A percentile compares a stretch with the other conserved stretches of the same genome.
phyloP scores from a whole-genome alignment of 768 basidiomycete genomes.

The Lactifluus rugatus region DNA sequence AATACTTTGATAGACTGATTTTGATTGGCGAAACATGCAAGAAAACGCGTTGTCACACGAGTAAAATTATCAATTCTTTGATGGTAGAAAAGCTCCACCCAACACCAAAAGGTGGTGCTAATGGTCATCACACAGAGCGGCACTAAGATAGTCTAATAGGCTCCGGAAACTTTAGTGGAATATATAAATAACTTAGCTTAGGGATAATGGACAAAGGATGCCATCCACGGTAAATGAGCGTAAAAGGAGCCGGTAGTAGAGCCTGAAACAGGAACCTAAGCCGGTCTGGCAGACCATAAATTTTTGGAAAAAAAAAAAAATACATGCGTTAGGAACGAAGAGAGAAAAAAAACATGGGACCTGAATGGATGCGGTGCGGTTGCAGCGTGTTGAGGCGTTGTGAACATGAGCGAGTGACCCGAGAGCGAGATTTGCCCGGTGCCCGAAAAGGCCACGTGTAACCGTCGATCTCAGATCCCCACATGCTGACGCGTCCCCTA shows the following conservation, averaged over 20 bases:
- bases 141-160: neutral
- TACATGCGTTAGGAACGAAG: no score
- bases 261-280: conserved; percentile 7
- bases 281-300: neutral
- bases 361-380: neutral
- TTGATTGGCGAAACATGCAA: neutral
- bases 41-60: neutral
- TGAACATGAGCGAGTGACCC: neutral
- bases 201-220: neutral
- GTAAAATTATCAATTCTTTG: neutral
- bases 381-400: conserved; percentile 4
- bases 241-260: neutral
- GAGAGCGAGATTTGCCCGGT: neutral
- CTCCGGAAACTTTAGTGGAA: no score
- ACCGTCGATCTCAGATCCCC: conserved; percentile 18
- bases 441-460: neutral
- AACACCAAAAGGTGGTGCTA: no score
- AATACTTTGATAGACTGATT: no score
- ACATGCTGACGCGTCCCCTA: conserved; percentile 21
- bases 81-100: no score
- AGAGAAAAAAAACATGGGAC: neutral
- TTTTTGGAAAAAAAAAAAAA: neutral
- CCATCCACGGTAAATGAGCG: neutral
- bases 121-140: neutral
- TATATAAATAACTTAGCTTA: no score